Conservation (phyloP, 2,329 filamentous ascomycete genomes). For the Fusarium denticulatum region DNA sequence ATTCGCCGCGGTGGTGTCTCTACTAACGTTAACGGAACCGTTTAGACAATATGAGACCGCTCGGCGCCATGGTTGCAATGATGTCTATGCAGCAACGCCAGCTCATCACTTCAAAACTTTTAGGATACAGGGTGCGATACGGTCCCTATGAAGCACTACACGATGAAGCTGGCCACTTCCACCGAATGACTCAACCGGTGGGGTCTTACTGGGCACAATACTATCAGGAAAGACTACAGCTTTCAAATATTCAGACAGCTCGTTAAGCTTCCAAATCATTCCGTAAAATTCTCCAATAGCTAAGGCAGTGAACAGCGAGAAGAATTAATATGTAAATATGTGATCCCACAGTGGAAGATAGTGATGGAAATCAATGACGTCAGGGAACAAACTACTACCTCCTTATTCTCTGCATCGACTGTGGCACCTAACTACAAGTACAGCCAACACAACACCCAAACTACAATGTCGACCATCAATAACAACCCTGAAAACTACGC, state of each 20-base stretch:
- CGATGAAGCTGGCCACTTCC: constrained; percentile 5
- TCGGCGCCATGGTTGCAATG: neutral
- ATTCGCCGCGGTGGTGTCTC: neutral
- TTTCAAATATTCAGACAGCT: constrained; percentile 2
- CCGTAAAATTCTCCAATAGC: neutral
- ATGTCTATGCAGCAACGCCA: neutral
- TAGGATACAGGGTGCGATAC: neutral
- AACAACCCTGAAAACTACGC: constrained; percentile 53
- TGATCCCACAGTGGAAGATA: neutral
- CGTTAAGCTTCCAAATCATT: constrained; percentile 28
- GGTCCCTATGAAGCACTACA: neutral
- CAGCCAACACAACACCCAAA: neutral
- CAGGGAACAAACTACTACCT: constrained; percentile 4
- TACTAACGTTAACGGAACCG: neutral
- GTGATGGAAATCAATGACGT: constrained; percentile 33
- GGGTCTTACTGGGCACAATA: neutral
- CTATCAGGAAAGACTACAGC: neutral
- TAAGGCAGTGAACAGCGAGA: neutral
- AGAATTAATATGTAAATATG: neutral
- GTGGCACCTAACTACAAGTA: neutral
- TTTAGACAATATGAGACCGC: neutral
- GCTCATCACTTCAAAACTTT: neutral
- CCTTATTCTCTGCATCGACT: neutral
- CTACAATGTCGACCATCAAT: constrained; percentile 32
- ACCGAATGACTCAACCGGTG: constrained; percentile 36